Base-by-base conservation (phyloP, 495 filamentous ascomycete species). In the Venustampulla echinocandica region DNA sequence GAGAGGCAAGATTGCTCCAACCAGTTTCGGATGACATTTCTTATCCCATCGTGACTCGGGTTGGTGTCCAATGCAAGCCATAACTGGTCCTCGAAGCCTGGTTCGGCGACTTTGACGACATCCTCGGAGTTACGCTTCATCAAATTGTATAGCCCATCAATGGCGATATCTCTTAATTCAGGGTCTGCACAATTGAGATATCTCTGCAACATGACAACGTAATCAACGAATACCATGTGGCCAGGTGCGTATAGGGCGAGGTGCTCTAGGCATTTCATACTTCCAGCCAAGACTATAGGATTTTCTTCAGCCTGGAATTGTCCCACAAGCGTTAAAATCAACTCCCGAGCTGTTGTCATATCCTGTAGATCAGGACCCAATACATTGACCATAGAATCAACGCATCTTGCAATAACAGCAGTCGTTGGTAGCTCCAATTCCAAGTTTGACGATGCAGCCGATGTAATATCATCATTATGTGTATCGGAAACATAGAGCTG, bases 321-420 rank as follows among this genome's bases (percentile, higher is more conserved):
- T 1, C 77, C 73, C 18, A 95, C 80, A 1, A 97, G 76, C 0
- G 82, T 94, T 47, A 96, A 69, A 41, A 97, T 93, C 18, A 97
- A 69, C 58, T 95, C 89, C 38, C 92, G 75, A 4, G 86, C 84
- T 64, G 95, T 96, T n/a, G 75, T 76, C 52, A 90, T 81, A 50
- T 97, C 92, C 63, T 97, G 92, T 5, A 99, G 69, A 57, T 97
- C 93, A 0, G 92, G 92, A 0, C 92, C 92, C 6, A 99, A 75
- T 13, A 97, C 92, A 55, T 96, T 96, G 65, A 99, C 87, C 5
- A 95, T 69, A 22, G 90, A 88, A 60, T 99, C 90, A n/a, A 95
- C 80, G 50, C 88, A 87, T 46, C 87, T 79, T 43, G 85, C 85
- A 42, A 97, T 81, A 0, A 90, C 82, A 10, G 85, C 81, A 2